Percentiles rank a stretch among this genome's conserved stretches.
Evolutionary conservation across 192 early-diverging fungal genomes (phyloP).

Genomic region (Linnemannia exigua): DNA sequence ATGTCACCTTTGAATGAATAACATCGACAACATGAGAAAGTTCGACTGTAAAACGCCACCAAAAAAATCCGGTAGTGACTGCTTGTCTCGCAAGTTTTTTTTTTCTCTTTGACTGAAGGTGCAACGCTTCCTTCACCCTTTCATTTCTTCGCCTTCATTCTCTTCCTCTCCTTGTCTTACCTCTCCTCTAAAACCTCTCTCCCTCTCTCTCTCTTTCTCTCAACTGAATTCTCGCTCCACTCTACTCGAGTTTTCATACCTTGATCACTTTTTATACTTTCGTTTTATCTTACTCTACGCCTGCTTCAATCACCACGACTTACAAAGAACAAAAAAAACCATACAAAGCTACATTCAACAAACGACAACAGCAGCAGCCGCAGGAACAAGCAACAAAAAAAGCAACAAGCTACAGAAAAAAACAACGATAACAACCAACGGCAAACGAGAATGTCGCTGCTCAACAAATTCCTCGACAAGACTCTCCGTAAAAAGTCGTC

Average conservation of each 20-base stretch:
- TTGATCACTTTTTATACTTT: not conserved
- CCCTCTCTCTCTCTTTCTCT: not conserved
- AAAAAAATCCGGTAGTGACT: not conserved
- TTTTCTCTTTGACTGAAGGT: conserved; percentile 28
- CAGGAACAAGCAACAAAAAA: no score
- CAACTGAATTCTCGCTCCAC: not conserved
- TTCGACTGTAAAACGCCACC: not conserved
- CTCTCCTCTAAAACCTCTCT: not conserved
- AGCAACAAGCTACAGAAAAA: not conserved
- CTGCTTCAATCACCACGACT: not conserved
- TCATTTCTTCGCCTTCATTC: not conserved
- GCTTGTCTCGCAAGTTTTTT: conserved; percentile 13
- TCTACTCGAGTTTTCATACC: not conserved
- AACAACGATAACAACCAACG: not conserved
- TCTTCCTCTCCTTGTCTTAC: not conserved
- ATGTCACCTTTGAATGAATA: not conserved
- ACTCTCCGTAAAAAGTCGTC: conserved; percentile 27
- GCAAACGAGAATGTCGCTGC: conserved; percentile 21
- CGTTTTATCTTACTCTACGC: no score
- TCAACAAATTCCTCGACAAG: conserved; percentile 49
- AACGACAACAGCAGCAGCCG: no score
- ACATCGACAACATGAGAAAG: not conserved
- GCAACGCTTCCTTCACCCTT: not conserved
- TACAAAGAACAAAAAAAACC: not conserved
- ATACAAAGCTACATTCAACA: no score